These are phyloP conservation scores for Sodiomyces alkalinus DNA, from an alignment of 2,329 filamentous ascomycete species.

Conservation along the genomic window DNA sequence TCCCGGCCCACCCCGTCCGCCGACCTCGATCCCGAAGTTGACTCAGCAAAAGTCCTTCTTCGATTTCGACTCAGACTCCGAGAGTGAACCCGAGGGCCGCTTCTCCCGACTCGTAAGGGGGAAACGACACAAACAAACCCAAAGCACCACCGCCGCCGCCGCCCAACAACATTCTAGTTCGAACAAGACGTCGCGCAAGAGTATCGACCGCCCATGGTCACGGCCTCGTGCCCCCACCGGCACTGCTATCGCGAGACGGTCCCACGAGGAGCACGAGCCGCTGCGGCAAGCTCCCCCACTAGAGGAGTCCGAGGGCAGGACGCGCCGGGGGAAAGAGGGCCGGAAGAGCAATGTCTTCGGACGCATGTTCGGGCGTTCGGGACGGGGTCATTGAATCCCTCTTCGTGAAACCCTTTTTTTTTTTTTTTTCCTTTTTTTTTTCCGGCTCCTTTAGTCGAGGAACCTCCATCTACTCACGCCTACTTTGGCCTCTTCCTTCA, in stretches of 20 bases:
- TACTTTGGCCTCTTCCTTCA: too few species aligned
- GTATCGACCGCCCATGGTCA: too few species aligned
- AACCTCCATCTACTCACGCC: too few species aligned
- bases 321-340: too few species aligned
- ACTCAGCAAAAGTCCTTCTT: conserved; percentile 6
- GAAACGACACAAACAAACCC: too few species aligned
- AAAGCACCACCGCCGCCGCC: neutral
- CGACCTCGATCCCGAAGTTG: neutral
- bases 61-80: conserved; percentile 8
- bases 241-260: neutral
- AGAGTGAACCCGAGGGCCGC: conserved; percentile 4
- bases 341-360: conserved; percentile 18
- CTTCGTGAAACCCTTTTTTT: too few species aligned
- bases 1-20: conserved; percentile 1
- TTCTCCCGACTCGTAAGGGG: neutral
- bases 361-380: conserved; percentile 22
- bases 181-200: too few species aligned
- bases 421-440: conserved; percentile 3
- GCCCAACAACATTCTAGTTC: neutral
- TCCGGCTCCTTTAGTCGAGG: too few species aligned
- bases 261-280: conserved; percentile 1
- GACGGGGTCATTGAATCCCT: too few species aligned
- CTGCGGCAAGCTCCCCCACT: too few species aligned
- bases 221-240: too few species aligned
- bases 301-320: conserved; percentile 1